These are phyloP conservation scores for Suillus sp. DNA, from an alignment of 768 basidiomycete genomes.

Conservation along the genomic window DNA sequence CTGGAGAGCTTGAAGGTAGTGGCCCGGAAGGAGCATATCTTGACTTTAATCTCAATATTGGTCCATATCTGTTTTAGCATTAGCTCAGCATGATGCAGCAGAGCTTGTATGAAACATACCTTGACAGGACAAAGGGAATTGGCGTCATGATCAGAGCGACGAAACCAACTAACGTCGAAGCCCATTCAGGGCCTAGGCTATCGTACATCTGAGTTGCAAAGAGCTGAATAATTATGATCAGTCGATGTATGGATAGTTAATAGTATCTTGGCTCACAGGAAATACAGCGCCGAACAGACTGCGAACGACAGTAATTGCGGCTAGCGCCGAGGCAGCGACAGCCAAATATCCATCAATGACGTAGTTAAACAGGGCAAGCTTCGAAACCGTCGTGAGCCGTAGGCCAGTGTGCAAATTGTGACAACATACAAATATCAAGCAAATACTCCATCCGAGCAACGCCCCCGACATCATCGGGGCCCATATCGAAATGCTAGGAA, in stretches of 20 bases:
- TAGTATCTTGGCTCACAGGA: constrained; percentile 28
- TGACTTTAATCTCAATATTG: constrained; percentile 43
- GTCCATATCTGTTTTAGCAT: constrained; percentile 37
- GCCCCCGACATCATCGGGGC: constrained; percentile 53
- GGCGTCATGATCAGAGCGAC: constrained; percentile 54
- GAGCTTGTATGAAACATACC: background rate
- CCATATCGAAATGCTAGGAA: constrained; percentile 52
- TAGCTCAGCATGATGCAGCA: background rate
- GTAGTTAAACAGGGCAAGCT: constrained; percentile 61
- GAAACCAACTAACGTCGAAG: constrained; percentile 57
- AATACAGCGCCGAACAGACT: constrained; percentile 56
- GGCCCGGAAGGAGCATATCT: constrained; percentile 39
- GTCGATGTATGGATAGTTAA: background rate
- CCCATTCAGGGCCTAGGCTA: constrained; percentile 54
- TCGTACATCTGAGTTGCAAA: constrained; percentile 60
- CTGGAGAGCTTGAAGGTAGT: constrained; percentile 15
- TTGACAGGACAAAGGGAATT: constrained; percentile 49
- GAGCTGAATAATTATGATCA: constrained; percentile 31
- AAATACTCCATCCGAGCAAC: constrained; percentile 53
- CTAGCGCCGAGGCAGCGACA: constrained; percentile 58
- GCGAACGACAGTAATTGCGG: constrained; percentile 53
- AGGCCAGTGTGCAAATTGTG: background rate
- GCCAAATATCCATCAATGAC: constrained; percentile 61
- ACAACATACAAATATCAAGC: constrained; percentile 54
- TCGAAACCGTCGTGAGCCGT: constrained; percentile 8